Conservation (phyloP, 2,329 filamentous ascomycete species). For the Colletotrichum camelliae region DNA sequence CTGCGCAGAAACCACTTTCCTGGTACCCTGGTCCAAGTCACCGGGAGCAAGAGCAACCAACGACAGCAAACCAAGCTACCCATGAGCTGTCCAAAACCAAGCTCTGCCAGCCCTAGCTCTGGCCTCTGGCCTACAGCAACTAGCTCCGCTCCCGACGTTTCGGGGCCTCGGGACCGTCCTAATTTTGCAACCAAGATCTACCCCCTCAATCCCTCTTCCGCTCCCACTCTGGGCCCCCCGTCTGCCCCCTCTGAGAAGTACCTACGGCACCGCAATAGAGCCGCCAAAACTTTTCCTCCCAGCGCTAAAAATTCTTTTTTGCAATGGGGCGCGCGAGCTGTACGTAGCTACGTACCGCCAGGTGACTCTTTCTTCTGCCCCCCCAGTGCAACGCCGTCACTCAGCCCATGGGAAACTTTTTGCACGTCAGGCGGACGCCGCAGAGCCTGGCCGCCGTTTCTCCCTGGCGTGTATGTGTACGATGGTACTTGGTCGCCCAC, state of each 20-base stretch:
- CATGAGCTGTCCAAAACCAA: background rate
- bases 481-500: conserved; percentile 2
- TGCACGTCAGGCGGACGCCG: conserved; percentile 18
- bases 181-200: conserved; percentile 17
- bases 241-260: background rate
- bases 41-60: background rate
- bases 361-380: background rate
- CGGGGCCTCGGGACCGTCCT: conserved; percentile 10
- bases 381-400: conserved; percentile 19
- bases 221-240: background rate
- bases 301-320: background rate
- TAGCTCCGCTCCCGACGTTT: conserved; percentile 19
- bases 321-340: background rate
- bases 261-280: background rate
- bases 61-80: conserved; percentile 7
- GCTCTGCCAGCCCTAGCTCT: background rate
- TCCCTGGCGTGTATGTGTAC: background rate
- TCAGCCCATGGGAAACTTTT: conserved; percentile 9
- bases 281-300: conserved; percentile 6
- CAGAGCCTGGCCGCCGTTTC: background rate
- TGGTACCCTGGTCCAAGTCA: background rate
- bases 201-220: conserved; percentile 2
- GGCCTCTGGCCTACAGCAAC: background rate
- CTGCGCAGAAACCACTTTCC: background rate
- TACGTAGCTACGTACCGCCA: background rate